Evolutionary conservation across 805 yeast species (phyloP).

Genomic region (Pichia thaimueangensis): DNA sequence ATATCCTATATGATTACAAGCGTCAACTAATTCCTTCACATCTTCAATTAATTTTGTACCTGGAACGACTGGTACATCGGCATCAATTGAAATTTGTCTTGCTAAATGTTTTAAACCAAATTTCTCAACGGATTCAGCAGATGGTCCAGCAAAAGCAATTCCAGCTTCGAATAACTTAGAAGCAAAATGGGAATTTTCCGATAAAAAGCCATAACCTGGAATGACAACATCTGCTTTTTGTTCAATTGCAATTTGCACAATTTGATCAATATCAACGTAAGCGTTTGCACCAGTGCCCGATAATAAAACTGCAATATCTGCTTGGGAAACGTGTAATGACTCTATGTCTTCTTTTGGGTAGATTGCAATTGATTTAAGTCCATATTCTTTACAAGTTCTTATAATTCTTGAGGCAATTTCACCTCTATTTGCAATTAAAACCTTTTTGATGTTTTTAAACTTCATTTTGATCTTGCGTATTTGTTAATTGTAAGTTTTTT

Average conservation of each 20-base stretch:
- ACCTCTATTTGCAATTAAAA: conserved; percentile 24
- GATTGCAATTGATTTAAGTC: conserved; percentile 19
- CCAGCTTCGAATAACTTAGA: conserved; percentile 11
- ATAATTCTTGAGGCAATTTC: conserved; percentile 25
- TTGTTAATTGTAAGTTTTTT: too few species aligned
- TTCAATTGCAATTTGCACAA: conserved; percentile 26
- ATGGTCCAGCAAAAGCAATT: conserved; percentile 26
- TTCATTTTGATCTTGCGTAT: too few species aligned
- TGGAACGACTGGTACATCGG: conserved; percentile 25
- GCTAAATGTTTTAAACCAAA: conserved; percentile 28
- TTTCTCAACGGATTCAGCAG: conserved; percentile 20
- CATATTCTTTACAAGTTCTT: conserved; percentile 17
- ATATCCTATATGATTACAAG: conserved; percentile 20
- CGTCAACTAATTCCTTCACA: conserved; percentile 11
- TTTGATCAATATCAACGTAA: conserved; percentile 19
- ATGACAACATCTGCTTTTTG: conserved; percentile 32
- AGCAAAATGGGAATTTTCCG: conserved; percentile 28
- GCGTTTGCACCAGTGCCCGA: conserved; percentile 27
- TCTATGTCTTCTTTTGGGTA: conserved; percentile 25
- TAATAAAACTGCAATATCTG: conserved; percentile 22
- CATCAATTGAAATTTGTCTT: conserved; percentile 20
- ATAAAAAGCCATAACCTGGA: conserved; percentile 37
- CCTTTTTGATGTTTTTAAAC: conserved; percentile 15
- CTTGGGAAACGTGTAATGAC: conserved; percentile 25
- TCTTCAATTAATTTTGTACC: conserved; percentile 20